Evolutionary conservation across 2,329 filamentous ascomycete genomes (phyloP).

Genomic region (Leptographium wingfieldii): DNA sequence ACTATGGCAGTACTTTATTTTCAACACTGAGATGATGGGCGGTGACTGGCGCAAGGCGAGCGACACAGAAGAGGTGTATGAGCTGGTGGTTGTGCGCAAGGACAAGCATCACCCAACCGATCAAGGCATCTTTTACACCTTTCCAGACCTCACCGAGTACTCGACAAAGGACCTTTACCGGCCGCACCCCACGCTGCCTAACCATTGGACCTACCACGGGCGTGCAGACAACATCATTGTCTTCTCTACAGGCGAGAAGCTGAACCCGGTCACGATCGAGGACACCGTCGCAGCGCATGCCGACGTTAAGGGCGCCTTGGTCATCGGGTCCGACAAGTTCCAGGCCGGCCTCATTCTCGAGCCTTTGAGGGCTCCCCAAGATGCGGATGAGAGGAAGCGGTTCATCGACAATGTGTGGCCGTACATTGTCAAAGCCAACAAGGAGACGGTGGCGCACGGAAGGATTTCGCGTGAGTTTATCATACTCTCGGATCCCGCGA

Average conservation of each 20-base stretch:
- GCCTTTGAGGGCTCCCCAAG: constrained; percentile 13
- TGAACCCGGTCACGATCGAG: constrained; percentile 35
- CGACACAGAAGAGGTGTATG: constrained; percentile 21
- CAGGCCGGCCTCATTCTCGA: constrained; percentile 36
- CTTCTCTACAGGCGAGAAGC: constrained; percentile 38
- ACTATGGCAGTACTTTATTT: constrained; percentile 31
- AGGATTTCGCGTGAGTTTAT: constrained; percentile 29
- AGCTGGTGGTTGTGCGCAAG: constrained; percentile 24
- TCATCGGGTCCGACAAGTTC: constrained; percentile 32
- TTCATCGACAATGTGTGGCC: constrained; percentile 33
- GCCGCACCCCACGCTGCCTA: constrained; percentile 23
- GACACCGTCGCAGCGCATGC: constrained; percentile 25
- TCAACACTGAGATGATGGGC: constrained; percentile 27
- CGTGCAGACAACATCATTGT: constrained; percentile 34
- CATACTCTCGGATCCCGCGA: constrained; percentile 23
- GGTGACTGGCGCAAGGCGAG: constrained; percentile 23
- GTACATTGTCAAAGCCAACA: constrained; percentile 27
- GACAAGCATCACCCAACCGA: constrained; percentile 21
- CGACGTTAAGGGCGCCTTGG: constrained; percentile 26
- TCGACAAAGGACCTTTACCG: constrained; percentile 31
- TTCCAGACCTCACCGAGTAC: constrained; percentile 27
- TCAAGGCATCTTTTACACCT: constrained; percentile 28
- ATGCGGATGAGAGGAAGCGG: constrained; percentile 3
- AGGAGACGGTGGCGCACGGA: constrained; percentile 31
- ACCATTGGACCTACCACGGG: constrained; percentile 24